These are phyloP conservation scores for Plasmodium vinckei DNA, from an alignment of 169 alveolate species.

Conservation along the genomic window DNA sequence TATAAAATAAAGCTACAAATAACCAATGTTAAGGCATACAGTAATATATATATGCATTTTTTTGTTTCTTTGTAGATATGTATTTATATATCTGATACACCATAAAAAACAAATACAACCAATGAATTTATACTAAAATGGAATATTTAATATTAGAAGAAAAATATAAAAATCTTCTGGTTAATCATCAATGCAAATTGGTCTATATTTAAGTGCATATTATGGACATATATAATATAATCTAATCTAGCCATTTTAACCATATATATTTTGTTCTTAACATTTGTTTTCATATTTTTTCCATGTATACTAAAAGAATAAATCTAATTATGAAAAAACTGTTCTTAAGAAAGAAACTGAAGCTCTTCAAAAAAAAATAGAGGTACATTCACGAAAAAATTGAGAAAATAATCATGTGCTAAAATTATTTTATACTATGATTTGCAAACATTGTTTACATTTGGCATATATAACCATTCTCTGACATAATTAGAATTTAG, in stretches of 20 bases:
- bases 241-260: too few relatives aligned
- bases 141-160: slow-evolving; percentile 70
- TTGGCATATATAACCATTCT: neutral
- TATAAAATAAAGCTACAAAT: too few relatives aligned
- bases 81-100: too few relatives aligned
- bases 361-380: slow-evolving; percentile 51
- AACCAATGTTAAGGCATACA: too few relatives aligned
- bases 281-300: neutral
- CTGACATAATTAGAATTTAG: slow-evolving; percentile 34
- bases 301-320: slow-evolving; percentile 41
- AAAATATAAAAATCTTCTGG: slow-evolving; percentile 71
- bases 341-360: slow-evolving; percentile 63
- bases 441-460: neutral
- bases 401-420: too few relatives aligned
- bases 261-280: too few relatives aligned
- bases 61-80: too few relatives aligned
- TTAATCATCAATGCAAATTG: slow-evolving; percentile 12
- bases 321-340: slow-evolving; percentile 51
- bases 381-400: slow-evolving; percentile 11
- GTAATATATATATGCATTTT: too few relatives aligned
- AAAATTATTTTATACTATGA: too few relatives aligned
- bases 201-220: slow-evolving; percentile 1
- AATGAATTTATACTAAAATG: slow-evolving; percentile 6
- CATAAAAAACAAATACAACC: too few relatives aligned
- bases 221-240: neutral